Base-by-base conservation (phyloP, 257 asterid genomes). In the Paraleonurus japonicus region DNA sequence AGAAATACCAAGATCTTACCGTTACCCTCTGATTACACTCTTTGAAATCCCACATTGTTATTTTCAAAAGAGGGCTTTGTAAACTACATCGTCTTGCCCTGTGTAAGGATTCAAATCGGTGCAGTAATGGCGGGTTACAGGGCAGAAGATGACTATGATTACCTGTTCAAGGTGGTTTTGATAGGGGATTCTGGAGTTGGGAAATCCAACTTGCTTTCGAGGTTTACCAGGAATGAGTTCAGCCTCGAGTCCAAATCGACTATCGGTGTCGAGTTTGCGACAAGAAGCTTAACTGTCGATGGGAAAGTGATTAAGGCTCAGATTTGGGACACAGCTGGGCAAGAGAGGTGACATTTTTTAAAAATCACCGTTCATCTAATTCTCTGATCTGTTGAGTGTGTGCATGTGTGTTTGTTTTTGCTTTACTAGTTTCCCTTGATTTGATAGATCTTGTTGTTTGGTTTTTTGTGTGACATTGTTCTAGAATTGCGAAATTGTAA, bases 301-400 rank as follows among this genome's bases (percentile, higher is more conserved):
- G 74, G 79, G 0, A 90, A 90, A 77, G 95, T 90, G 67, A 83
- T 90, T 78, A 90, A 90, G 79, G 97, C 97, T 79, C 96, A 91
- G 88, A 91, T 91, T 84, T 91, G 97, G 97, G 97, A 89, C 75
- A 89, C 97, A 62, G 95, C 96, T 66, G 96, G 97, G 35, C 97
- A 90, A 64, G 97, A 90, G 79, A 88, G 96, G 96, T 87, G n/a
- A 19, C 80, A 37, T 65, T 69, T 79, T 54, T 63, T 28, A 0
- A 2, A 11, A 11, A 1, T 57, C 24, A 4, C 8, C 24, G 17
- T 23, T 35, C 27, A 11, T 35, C 16, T 24, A 17, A 33, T 69
- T 62, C 63, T 71, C 53, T 81, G 75, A 79, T 88, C 83, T 80
- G 72, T 67, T 64, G 12, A 48, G 43, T 66, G 69, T 16, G 59